A percentile compares a stretch with the other conserved stretches of the same genome.
Evolutionary conservation across 2,329 filamentous ascomycete genomes (phyloP).

Genomic region (Elsinoe batatas): DNA sequence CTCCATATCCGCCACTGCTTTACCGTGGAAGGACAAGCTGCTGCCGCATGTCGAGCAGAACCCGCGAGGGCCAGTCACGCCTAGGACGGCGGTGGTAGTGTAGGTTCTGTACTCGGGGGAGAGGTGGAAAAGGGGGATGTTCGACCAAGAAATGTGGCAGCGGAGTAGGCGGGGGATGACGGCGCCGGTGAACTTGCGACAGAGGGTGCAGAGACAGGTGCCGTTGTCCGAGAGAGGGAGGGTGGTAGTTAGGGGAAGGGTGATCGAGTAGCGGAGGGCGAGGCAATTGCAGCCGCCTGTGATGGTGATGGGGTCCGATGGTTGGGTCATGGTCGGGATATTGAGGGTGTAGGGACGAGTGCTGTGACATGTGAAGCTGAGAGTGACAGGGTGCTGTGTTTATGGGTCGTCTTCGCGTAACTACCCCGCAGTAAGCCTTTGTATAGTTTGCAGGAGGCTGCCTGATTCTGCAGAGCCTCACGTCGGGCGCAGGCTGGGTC

Average conservation of each 20-base stretch:
- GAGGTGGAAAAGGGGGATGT: background rate
- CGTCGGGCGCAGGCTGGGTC: background rate
- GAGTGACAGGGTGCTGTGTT: background rate
- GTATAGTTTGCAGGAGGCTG: background rate
- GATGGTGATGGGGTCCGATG: background rate
- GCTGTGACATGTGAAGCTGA: too few species aligned
- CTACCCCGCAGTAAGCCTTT: background rate
- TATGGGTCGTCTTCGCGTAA: background rate
- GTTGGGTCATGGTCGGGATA: background rate
- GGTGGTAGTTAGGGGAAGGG: background rate
- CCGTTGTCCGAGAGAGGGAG: background rate
- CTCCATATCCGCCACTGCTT: background rate
- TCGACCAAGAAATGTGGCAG: background rate
- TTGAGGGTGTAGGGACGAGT: background rate
- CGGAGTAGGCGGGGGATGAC: background rate
- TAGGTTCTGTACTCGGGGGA: constrained; percentile 1
- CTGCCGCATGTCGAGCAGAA: constrained; percentile 2
- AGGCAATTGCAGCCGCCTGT: constrained; percentile 1
- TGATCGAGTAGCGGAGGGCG: background rate
- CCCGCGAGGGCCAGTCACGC: background rate
- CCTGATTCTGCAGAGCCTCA: background rate
- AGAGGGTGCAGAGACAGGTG: background rate
- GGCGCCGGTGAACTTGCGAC: background rate
- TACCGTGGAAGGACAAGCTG: background rate
- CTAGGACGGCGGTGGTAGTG: background rate